phyloP scores from a whole-genome alignment of 495 filamentous ascomycete genomes.

The Podospora tetraspora region DNA sequence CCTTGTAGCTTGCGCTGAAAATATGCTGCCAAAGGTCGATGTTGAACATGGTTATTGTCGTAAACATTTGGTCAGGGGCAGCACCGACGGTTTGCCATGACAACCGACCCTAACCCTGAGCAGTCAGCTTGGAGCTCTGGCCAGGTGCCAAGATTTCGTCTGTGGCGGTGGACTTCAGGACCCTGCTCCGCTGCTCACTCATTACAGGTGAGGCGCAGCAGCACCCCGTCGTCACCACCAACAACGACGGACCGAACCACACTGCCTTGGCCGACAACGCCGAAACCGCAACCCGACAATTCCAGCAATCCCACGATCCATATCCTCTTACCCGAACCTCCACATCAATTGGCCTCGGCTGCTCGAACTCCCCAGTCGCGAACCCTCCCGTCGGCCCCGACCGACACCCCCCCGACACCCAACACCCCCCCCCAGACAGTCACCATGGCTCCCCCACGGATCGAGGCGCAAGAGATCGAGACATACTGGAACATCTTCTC shows the following conservation, averaged over 20 bases:
- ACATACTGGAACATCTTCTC: slow-evolving; percentile 99
- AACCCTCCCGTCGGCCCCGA: neutral
- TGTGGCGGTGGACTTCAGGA: neutral
- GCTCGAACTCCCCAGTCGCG: neutral
- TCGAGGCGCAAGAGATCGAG: slow-evolving; percentile 93
- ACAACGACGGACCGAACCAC: neutral
- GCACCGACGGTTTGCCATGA: neutral
- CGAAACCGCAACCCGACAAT: neutral
- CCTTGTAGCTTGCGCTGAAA: neutral
- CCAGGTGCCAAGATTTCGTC: neutral
- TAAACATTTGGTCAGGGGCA: neutral
- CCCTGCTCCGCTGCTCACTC: neutral
- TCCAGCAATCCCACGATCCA: neutral
- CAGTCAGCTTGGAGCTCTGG: neutral
- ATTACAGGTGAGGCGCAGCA: neutral
- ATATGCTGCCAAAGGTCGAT: neutral
- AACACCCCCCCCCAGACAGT: neutral
- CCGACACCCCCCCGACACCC: neutral
- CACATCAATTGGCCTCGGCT: neutral
- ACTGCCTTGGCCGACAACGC: neutral
- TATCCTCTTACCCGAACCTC: neutral
- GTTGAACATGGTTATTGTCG: neutral
- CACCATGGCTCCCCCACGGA: slow-evolving; percentile 70
- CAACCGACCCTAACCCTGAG: neutral
- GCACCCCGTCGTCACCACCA: neutral